Base-by-base conservation (phyloP, 257 asterid species). In the Eucommia ulmoides region DNA sequence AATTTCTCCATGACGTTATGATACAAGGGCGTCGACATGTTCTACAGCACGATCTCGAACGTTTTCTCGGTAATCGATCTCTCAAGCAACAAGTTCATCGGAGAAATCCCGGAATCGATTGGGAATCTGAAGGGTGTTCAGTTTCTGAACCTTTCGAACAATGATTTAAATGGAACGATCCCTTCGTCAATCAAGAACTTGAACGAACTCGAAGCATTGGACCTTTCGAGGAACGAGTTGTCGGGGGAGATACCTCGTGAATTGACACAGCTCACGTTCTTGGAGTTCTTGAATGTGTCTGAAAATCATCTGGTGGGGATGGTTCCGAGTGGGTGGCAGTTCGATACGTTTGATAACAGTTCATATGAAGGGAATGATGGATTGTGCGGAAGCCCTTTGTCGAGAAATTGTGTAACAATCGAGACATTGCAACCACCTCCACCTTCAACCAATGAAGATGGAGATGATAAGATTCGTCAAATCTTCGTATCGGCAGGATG, bases 311-410 rank as follows among this genome's bases (percentile, higher is more conserved):
- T 42, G n/a, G 19, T 21, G 2, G 48, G 48, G 7, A 4, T 21
- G 7, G 19, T 42, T 16, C 48, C 48, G 0, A 19, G 20, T 16
- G 48, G 48, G 1, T 16, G 19, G 8, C 48, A 2, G 15, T 42
- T 42, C 15, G 9, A 16, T 18, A 42, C 48, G 4, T 42, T 42
- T 3, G 48, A 42, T 4, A 42, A 42, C 20, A 42, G 48, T 42
- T 42, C 48, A 16, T 42, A 6, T 18, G 20, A 16, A 4, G 48
- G 48, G 20, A 42, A 42, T 42, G 10, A 3, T 6, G 48, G 48
- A 42, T 42, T 42, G 20, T 42, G 48, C 19, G 48, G 48, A 42
- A 21, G 19, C 20, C 48, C 20, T 18, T 42, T 42, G 48, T 42
- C 48, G 21, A 42, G 4, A 10, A 42, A 42, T 16, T 42, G 48